Percentiles rank a stretch among this genome's conserved stretches.
phyloP scores from a whole-genome alignment of 2,329 filamentous ascomycete genomes.

The Annulohypoxylon truncatum region DNA sequence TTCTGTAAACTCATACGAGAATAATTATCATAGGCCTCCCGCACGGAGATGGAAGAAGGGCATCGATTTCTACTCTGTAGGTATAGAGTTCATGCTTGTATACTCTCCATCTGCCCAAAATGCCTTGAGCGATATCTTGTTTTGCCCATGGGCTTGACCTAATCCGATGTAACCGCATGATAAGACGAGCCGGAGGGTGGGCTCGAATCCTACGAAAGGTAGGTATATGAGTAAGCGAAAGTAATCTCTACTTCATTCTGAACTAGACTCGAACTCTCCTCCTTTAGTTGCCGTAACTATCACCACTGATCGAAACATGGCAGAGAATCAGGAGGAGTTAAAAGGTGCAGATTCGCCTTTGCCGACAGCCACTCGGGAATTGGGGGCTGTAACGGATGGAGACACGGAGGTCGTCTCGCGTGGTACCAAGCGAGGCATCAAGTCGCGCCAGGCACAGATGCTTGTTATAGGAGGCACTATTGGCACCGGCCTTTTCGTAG shows the following conservation, averaged over 20 bases:
- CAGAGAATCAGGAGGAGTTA: constrained; percentile 3
- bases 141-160: background rate
- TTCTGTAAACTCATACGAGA: no score
- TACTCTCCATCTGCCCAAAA: no score
- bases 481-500: constrained; percentile 60
- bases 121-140: background rate
- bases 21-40: no score
- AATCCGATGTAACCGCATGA: constrained; percentile 28
- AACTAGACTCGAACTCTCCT: background rate
- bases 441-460: constrained; percentile 39
- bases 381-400: background rate
- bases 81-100: no score
- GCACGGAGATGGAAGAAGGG: no score
- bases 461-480: constrained; percentile 37
- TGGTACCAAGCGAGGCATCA: constrained; percentile 37
- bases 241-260: background rate
- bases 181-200: constrained; percentile 1
- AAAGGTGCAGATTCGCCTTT: constrained; percentile 10
- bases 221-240: constrained; percentile 18
- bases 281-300: background rate
- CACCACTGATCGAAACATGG: background rate
- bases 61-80: no score
- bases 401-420: constrained; percentile 11
- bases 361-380: background rate
- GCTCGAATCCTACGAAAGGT: background rate